A percentile compares a stretch with the other conserved stretches of the same genome.
Evolutionary conservation across 2,329 filamentous ascomycete genomes (phyloP).

Genomic region (Fusarium veterinarium): DNA sequence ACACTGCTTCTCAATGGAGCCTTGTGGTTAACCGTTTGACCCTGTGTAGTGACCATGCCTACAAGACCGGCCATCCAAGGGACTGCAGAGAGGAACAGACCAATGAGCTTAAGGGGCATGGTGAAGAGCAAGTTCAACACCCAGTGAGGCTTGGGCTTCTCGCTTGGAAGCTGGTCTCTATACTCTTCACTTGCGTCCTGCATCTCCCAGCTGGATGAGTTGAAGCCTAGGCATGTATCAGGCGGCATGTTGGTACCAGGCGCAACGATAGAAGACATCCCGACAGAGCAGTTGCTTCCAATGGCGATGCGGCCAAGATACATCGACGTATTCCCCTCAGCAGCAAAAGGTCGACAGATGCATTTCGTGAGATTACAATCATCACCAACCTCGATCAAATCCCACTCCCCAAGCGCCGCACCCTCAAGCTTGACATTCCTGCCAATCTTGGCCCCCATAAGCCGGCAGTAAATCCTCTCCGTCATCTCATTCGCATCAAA

Average conservation of each 20-base stretch:
- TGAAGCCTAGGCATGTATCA: slow-evolving; percentile 9
- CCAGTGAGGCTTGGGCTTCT: background rate
- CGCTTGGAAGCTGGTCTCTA: slow-evolving; percentile 2
- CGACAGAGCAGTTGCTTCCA: background rate
- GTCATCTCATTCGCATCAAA: background rate
- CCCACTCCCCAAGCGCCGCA: background rate
- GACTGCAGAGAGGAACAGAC: background rate
- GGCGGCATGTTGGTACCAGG: background rate
- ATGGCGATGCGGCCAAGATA: slow-evolving; percentile 11
- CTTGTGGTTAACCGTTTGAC: accelerated
- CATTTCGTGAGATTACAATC: background rate
- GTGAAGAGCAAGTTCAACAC: background rate
- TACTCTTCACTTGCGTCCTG: slow-evolving; percentile 7
- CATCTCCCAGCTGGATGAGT: slow-evolving; percentile 17
- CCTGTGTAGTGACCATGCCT: background rate
- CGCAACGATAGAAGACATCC: background rate
- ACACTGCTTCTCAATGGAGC: slow-evolving; percentile 5
- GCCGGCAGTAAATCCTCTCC: background rate
- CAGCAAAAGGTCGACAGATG: background rate
- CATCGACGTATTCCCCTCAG: slow-evolving; percentile 13
- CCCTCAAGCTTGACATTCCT: background rate
- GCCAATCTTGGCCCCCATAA: background rate
- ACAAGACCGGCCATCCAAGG: slow-evolving; percentile 14
- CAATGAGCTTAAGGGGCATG: background rate
- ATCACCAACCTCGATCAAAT: background rate